These are phyloP conservation scores for Globisporangium irregulare DNA, from an alignment of 352 stramenopile species.

Conservation along the genomic window DNA sequence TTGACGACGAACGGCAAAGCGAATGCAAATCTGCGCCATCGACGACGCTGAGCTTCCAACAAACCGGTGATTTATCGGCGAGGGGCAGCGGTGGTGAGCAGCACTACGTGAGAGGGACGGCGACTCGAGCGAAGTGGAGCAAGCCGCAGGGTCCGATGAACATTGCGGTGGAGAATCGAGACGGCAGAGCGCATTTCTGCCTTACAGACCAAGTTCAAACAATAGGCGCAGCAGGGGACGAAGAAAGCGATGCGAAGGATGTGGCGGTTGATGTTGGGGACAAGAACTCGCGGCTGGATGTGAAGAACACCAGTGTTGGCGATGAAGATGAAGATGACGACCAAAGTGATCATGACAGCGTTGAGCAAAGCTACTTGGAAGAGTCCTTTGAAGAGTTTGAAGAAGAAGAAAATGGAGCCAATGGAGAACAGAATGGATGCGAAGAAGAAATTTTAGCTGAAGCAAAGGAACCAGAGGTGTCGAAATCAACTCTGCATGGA, in stretches of 20 bases:
- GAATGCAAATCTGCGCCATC: conserved; percentile 46
- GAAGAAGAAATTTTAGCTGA: conserved; percentile 14
- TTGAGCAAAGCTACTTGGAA: conserved; percentile 69
- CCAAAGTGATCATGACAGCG: conserved; percentile 16
- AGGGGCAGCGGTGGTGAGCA: conserved; percentile 6
- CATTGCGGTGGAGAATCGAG: conserved; percentile 33
- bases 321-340: conserved; percentile 16
- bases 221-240: neutral
- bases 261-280: neutral
- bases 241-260: conserved; percentile 13
- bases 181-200: conserved; percentile 32
- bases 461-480: neutral
- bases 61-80: conserved; percentile 10
- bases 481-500: neutral
- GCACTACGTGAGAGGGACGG: conserved; percentile 1
- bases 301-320: conserved; percentile 5
- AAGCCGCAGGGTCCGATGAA: conserved; percentile 42
- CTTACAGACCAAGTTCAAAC: conserved; percentile 19
- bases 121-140: conserved; percentile 53
- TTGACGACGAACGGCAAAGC: conserved; percentile 13
- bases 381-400: conserved; percentile 87
- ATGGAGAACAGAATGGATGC: neutral
- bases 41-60: conserved; percentile 31
- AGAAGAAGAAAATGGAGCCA: conserved; percentile 24
- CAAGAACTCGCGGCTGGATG: neutral